Conservation (phyloP, 441 rosid species). For the Melastoma candidum region DNA sequence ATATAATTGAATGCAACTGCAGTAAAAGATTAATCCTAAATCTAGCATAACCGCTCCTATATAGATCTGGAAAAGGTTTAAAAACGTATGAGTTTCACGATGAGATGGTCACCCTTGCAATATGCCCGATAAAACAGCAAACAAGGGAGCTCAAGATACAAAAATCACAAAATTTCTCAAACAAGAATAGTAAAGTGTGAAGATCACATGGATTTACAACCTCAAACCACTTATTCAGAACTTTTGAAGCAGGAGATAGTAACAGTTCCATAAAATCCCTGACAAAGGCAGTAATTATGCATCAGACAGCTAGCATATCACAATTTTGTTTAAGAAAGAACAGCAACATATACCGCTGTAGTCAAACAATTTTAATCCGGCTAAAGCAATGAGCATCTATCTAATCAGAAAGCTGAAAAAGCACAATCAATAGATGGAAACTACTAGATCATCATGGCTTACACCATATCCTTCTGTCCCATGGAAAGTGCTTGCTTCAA, state of each 20-base stretch:
- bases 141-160: background rate
- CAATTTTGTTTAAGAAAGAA: background rate
- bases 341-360: too few relatives aligned
- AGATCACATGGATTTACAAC: slow-evolving; percentile 23
- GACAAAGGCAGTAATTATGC: slow-evolving; percentile 13
- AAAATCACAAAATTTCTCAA: background rate
- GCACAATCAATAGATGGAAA: too few relatives aligned
- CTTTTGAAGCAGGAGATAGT: slow-evolving; percentile 78
- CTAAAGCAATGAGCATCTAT: too few relatives aligned
- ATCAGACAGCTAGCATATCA: background rate
- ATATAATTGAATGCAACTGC: too few relatives aligned
- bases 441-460: slow-evolving; percentile 8
- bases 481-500: slow-evolving; percentile 46
- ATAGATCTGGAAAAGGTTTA: too few relatives aligned
- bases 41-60: too few relatives aligned
- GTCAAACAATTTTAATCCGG: too few relatives aligned
- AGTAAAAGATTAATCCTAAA: too few relatives aligned
- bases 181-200: background rate
- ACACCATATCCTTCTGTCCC: slow-evolving; percentile 87
- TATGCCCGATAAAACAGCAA: background rate
- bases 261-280: slow-evolving; percentile 84
- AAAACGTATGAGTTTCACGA: too few relatives aligned
- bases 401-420: too few relatives aligned
- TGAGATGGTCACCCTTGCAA: too few relatives aligned
- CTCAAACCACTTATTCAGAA: slow-evolving; percentile 93